Conservation (phyloP, 305 asterid species). For the Petunia hybrid region DNA sequence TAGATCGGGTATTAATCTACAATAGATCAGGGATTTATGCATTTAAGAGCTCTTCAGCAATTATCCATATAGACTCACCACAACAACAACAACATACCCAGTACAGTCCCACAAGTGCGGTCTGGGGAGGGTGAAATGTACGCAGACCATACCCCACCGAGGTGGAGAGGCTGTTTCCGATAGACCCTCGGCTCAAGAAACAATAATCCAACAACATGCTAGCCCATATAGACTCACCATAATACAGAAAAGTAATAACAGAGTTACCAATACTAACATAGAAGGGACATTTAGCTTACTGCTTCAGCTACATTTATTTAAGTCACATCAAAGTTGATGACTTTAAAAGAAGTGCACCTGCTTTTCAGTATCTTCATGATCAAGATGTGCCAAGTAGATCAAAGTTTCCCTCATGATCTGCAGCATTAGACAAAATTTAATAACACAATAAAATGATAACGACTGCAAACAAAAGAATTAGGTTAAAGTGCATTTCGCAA, state of each 20-base stretch:
- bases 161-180: too few relatives aligned
- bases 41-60: constrained; percentile 9
- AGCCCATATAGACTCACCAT: background rate
- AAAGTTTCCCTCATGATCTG: constrained; percentile 99
- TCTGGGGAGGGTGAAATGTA: too few relatives aligned
- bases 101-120: too few relatives aligned
- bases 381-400: constrained; percentile 96
- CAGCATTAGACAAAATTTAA: constrained; percentile 35
- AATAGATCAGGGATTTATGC: background rate
- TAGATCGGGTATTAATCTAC: background rate
- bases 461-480: constrained; percentile 30
- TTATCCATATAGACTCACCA: background rate
- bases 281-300: background rate
- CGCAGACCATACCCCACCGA: too few relatives aligned
- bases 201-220: too few relatives aligned
- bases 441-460: background rate
- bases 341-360: constrained; percentile 59
- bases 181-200: too few relatives aligned
- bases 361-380: constrained; percentile 95
- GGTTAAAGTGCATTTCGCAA: background rate
- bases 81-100: too few relatives aligned
- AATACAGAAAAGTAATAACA: background rate
- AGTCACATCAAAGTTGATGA: background rate
- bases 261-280: background rate
- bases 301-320: constrained; percentile 7